Base-by-base conservation (phyloP, 306 rosid genomes). In the Potentilla sterilis region DNA sequence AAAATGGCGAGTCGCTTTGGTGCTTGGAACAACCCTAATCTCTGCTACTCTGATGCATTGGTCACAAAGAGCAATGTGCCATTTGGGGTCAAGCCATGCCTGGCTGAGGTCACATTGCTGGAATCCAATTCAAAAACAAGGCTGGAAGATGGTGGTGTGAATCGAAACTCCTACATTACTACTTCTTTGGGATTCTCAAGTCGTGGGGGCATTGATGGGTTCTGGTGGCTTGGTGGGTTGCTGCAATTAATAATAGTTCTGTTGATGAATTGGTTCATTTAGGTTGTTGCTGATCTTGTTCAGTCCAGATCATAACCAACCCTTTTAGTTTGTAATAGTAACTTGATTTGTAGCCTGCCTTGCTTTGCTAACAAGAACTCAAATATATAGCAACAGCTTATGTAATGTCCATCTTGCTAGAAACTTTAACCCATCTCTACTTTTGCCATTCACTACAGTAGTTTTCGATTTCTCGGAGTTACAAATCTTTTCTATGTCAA, bases 1-100 rank as follows among this genome's bases (percentile, higher is more conserved):
- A 92, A 87, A 85, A 72, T 90, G 94, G 94, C 95, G 12, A 88
- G 93, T 73, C 88, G 97, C 64, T 94, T 94, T 82, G 93, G 97
- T 59, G 97, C 90, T 10, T 85, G 90, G 96, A 83, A 75, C 77
- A 95, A 95, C 69, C 91, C 98, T 2, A 84, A 89, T 83, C 91
- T 95, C 74, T 95, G 98, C 49, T 90, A 83, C 88, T 75, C 70
- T 14, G 70, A 75, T 77, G 87, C 80, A 72, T 75, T 66, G 75
- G 76, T 79, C 77, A 83, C 88, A 69, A 46, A 80, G 38, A 80
- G 37, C 5, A 58, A 84, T 78, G 85, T 82, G 16, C 99, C 93
- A 14, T 81, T 49, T 75, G 98, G 98, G 57, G 96, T 96, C 70
- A 87, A 81, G 67, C 91, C 98, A 83, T 96, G 99, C 86, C 82